Evolutionary conservation across 768 basidiomycete genomes (phyloP), one percentile per base, ranked within the genome.

Genomic region (Asterophora lycoperdoides): DNA sequence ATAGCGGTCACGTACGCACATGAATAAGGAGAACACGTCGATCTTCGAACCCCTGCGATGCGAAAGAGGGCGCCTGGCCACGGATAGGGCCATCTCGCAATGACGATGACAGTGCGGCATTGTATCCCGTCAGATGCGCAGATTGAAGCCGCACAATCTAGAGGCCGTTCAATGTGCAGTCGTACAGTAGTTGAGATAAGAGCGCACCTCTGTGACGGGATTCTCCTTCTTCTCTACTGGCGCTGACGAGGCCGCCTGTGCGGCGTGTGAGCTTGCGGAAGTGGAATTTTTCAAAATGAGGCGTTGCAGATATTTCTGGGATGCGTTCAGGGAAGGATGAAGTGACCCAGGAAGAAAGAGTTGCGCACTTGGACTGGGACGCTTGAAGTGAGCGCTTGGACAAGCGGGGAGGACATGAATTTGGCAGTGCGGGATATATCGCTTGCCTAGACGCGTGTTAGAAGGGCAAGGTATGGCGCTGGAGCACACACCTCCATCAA

Each of bases 71-170:
- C 1, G 64, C 65, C 46, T 82, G 77, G 4, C 84, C 84, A 33
- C 86, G 79, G 23, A 89, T 69, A 11, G 87, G 86, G 1, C 86
- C 86, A 33, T 84, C 78, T 29, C 86, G 77, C 19, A 89, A 68
- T 3, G 81, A 86, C 4, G 86, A 88, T 0, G 86, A 86, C n/a
- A 89, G 67, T 0, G 87, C 87, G 17, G 79, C 75, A 54, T 89
- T 87, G 61, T 80, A 89, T 4, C 87, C 79, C 0, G 83, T 78
- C 5, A 89, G 73, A 59, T 87, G 82, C 1, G 87, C 87, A 0
- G 84, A 84, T 65, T 89, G 87, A 10, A 87, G 68, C n/a, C 86
- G 77, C 0, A 89, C 81, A 47, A 89, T 82, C 80, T 86, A 52
- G 23, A 37, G n/a, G 40, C 17, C 38, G 18, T 18, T 29, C 4